Base-by-base conservation (phyloP, 1,284 basidiomycete species). In the Pterulicium gracile region DNA sequence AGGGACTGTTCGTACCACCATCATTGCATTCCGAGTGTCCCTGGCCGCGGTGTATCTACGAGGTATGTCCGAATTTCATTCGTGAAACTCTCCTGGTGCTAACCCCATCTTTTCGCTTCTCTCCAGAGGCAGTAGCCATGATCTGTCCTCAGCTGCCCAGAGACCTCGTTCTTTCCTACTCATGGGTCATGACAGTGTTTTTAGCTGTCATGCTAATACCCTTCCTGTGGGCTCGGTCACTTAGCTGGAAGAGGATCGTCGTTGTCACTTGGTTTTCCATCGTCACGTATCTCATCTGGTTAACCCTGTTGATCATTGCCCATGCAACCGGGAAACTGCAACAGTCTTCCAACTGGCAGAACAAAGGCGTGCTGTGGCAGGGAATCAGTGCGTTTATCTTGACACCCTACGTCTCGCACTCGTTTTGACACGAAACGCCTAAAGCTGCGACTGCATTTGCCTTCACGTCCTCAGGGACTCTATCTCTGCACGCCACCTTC, bases 401-500 rank as follows among this genome's bases (percentile, higher is more conserved):
- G 17, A 7, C 20, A 40, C 44, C 1, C 17, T 1, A 47, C 45
- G 39, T 27, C 22, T 24, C 4, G 5, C 35, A 20, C 35, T 27
- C 43, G 19, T 20, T 20, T 39, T 34, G 4, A 27, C 10, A 40
- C 54, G 4, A 52, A 36, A 49, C 5, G 46, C 46, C 23, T 47
- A 48, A 52, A 77, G 80, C 67, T 34, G 66, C 66, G 2, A 70
- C 70, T 22, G 72, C 76, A 3, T 85, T 86, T 55, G 66, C 77
- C 12, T 85, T 83, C 54, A 69, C 77, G 14, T 77, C 82, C 0
- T 65, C 74, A 4, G 72, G 73, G 49, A 80, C 81, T 2, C 65
- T 85, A 5, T 73, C 80, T 10, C 59, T 86, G 45, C 82, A 81
- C 52, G 68, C 75, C 35, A 74, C 80, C 2, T 58, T 84, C 40